These are phyloP conservation scores for Entoloma clypeatum DNA, from an alignment of 1,284 basidiomycete species.

Conservation along the genomic window DNA sequence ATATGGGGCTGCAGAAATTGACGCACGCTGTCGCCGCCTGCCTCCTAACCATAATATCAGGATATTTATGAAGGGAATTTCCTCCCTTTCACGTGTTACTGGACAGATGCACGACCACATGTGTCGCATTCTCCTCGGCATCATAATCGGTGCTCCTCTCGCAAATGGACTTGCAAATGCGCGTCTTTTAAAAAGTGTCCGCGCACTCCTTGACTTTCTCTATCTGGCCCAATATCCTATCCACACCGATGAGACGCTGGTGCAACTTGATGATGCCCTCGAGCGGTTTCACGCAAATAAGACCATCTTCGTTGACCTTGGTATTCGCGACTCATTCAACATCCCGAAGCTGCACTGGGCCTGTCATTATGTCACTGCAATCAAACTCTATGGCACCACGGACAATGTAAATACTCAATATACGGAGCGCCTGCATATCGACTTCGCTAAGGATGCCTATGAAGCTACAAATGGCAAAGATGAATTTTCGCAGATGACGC, in stretches of 20 bases:
- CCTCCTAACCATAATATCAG: conserved; percentile 35
- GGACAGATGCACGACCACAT: conserved; percentile 33
- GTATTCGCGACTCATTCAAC: conserved; percentile 28
- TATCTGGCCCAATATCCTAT: conserved; percentile 30
- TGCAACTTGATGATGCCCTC: conserved; percentile 22
- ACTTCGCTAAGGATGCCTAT: conserved; percentile 31
- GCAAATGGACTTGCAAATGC: conserved; percentile 1
- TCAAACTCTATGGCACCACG: conserved; percentile 26
- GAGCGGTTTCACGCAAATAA: conserved; percentile 28
- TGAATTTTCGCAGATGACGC: conserved; percentile 31
- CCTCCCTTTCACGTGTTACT: conserved; percentile 26
- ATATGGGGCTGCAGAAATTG: conserved; percentile 28
- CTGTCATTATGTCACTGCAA: conserved; percentile 26
- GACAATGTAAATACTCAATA: conserved; percentile 32
- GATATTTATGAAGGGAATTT: conserved; percentile 37
- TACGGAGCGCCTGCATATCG: conserved; percentile 31
- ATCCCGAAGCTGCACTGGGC: conserved; percentile 32
- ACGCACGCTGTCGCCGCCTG: conserved; percentile 28
- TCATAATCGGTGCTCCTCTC: conserved; percentile 13
- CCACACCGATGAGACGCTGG: conserved; percentile 25
- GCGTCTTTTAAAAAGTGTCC: conserved; percentile 9
- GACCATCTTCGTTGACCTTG: conserved; percentile 27
- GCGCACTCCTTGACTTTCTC: conserved; percentile 34
- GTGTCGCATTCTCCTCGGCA: conserved; percentile 15
- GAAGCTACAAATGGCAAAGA: conserved; percentile 29